Base-by-base conservation (phyloP, 768 basidiomycete species). In the Amanita thiersii region DNA sequence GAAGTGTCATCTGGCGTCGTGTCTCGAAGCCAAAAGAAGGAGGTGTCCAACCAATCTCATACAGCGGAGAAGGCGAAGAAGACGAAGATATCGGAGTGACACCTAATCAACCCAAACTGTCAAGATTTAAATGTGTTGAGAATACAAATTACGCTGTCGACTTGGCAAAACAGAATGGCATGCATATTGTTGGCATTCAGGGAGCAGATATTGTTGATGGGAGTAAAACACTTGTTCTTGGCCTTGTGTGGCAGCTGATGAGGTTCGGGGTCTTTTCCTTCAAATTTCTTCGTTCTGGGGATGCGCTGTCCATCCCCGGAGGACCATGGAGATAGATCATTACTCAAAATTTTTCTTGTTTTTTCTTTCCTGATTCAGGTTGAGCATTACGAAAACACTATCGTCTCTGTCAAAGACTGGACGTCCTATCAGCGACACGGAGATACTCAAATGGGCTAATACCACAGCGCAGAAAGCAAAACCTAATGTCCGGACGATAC, bases 181-280 rank as follows among this genome's bases (percentile, higher is more conserved):
- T 99, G 87, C 89, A 87, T 57, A 66, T 99, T 47, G 92, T 99
- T 34, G 93, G 94, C 5, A 97, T 98, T 47, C 96, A 99, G 58
- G 96, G 96, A 9, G 81, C 94, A 1, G 94, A 98, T 60, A 93
- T 99, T 50, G 90, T 93, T 44, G 94, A 99, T 54, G 91, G 83
- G n/a, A 70, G 69, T 38, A 86, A 81, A 64, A 98, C 93, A 3
- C 69, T 99, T 41, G 92, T 97, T 4, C 77, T 99, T 20, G 96
- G 94, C 21, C 75, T 97, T 25, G 92, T 97, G 0, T 99, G 96
- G 96, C 96, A 98, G 56, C 69, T 96, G 40, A 97, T 97, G 93
- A 69, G 88, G 86, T 86, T 36, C 25, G 75, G 62, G 14, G 34
- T 11, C 31, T 23, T 32, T 25, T 24, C 40, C 36, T 32, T 2